Percentiles rank a stretch among this genome's conserved stretches.
Conservation (phyloP, 2,329 filamentous ascomycete species). For the Talaromyces sp. region DNA sequence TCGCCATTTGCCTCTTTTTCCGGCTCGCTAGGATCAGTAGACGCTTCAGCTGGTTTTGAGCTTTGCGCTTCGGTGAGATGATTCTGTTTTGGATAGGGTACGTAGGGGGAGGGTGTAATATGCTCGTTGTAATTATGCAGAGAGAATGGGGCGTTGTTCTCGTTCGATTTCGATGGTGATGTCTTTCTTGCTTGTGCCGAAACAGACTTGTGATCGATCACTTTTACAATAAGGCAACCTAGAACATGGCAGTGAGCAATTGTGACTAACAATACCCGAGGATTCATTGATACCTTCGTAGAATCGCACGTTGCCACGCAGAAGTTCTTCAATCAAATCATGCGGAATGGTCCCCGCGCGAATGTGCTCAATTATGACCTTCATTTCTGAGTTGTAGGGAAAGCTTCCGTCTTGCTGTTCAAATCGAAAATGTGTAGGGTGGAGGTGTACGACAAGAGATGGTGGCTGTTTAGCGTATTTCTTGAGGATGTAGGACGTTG, state of each 20-base stretch:
- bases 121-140: constrained; percentile 92
- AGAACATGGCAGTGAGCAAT: constrained; percentile 3
- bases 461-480: constrained; percentile 75
- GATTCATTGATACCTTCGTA: constrained; percentile 69
- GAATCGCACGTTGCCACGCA: constrained; percentile 71
- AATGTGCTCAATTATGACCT: constrained; percentile 75
- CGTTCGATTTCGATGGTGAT: constrained; percentile 59
- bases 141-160: constrained; percentile 71
- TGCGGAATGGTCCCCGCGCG: constrained; percentile 78
- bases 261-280: neutral
- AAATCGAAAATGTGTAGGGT: constrained; percentile 85
- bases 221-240: constrained; percentile 85
- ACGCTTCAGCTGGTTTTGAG: constrained; percentile 28
- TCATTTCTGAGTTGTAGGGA: constrained; percentile 90
- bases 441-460: constrained; percentile 83
- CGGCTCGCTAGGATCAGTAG: constrained; percentile 19
- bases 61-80: constrained; percentile 33
- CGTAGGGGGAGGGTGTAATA: constrained; percentile 85
- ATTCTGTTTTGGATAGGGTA: constrained; percentile 65
- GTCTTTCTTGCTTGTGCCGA: constrained; percentile 61
- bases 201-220: constrained; percentile 81
- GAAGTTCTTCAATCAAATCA: constrained; percentile 80
- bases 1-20: constrained; percentile 27
- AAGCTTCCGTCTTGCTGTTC: constrained; percentile 94
- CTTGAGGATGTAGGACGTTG: constrained; percentile 75